Evolutionary conservation across 257 asterid species (phyloP).

Genomic region (Solanum paucissectum): DNA sequence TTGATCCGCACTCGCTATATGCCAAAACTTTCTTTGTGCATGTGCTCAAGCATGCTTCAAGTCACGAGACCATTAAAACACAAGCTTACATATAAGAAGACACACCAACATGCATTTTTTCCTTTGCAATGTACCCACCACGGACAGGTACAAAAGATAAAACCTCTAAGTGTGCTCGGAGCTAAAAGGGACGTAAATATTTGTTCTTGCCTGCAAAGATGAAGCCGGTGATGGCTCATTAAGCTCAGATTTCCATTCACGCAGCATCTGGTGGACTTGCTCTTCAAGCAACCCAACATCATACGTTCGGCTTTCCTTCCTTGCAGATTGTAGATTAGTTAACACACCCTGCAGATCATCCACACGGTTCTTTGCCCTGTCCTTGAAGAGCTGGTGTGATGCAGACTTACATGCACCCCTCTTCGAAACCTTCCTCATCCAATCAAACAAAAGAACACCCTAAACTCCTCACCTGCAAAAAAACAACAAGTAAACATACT

Average conservation of each 20-base stretch:
- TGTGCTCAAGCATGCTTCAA: not conserved
- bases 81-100: not conserved
- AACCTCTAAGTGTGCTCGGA: not conserved
- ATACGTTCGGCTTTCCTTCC: conserved; percentile 79
- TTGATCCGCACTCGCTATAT: not conserved
- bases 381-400: conserved; percentile 89
- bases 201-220: conserved; percentile 60
- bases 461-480: conserved; percentile 25
- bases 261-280: conserved; percentile 96
- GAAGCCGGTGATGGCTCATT: conserved; percentile 90
- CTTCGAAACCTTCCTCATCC: conserved; percentile 80
- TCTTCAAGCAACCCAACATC: conserved; percentile 87
- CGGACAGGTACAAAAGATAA: not conserved
- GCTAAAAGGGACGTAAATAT: not conserved
- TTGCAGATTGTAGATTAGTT: conserved; percentile 70
- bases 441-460: conserved; percentile 13
- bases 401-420: conserved; percentile 71
- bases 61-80: not conserved
- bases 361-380: conserved; percentile 83
- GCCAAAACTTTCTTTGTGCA: not conserved
- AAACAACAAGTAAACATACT: not conserved
- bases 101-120: not conserved
- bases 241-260: conserved; percentile 94
- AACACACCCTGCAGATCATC: conserved; percentile 97
- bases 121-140: not conserved